phyloP scores from a whole-genome alignment of 345 rosid species.

The Salix viminalis region DNA sequence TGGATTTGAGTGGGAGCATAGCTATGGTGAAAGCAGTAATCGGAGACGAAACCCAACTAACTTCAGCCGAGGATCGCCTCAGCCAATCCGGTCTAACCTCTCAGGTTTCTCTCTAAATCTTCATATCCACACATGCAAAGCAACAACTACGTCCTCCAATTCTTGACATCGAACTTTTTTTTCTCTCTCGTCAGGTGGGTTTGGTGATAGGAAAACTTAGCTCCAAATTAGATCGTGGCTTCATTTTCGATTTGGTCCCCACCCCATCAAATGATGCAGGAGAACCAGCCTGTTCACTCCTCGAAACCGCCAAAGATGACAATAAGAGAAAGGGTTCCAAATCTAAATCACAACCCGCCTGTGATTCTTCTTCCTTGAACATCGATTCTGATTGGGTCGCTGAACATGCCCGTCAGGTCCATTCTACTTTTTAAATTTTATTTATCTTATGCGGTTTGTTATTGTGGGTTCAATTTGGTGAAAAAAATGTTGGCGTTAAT shows the following conservation, averaged over 20 bases:
- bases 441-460: neutral
- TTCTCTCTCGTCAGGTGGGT: conserved; percentile 52
- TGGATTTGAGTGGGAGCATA: too few relatives aligned
- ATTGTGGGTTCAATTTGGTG: neutral
- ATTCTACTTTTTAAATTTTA: neutral
- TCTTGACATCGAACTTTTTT: neutral
- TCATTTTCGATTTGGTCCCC: conserved; percentile 71
- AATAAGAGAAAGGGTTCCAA: conserved; percentile 53
- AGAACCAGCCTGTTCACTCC: conserved; percentile 61
- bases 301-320: conserved; percentile 49
- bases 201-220: conserved; percentile 85
- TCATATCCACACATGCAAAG: neutral
- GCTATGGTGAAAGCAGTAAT: conserved; percentile 79
- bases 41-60: conserved; percentile 77
- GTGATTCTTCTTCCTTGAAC: conserved; percentile 50
- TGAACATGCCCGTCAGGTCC: conserved; percentile 89
- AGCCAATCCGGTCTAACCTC: conserved; percentile 58
- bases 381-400: conserved; percentile 86
- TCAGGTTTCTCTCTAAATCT: conserved; percentile 37
- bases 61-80: conserved; percentile 66
- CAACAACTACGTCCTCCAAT: neutral
- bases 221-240: conserved; percentile 69
- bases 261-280: conserved; percentile 79
- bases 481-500: conserved; percentile 1
- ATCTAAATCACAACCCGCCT: conserved; percentile 53